phyloP scores from a whole-genome alignment of 1,284 basidiomycete species.

The Puccinia horiana region DNA sequence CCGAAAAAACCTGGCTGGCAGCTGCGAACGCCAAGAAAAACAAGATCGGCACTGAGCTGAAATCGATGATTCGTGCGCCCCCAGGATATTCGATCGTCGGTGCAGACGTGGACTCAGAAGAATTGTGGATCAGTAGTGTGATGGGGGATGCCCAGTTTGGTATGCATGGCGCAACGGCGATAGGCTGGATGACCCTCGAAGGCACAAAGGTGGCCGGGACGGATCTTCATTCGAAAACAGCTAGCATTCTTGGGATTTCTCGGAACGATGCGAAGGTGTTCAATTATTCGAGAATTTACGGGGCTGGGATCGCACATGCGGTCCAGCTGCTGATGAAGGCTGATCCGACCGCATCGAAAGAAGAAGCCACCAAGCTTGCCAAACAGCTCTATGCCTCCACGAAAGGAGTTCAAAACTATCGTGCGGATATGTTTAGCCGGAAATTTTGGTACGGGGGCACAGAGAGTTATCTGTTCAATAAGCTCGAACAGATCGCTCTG shows the following conservation, averaged over 20 bases:
- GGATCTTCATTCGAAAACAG: conserved; percentile 96
- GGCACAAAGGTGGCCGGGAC: conserved; percentile 96
- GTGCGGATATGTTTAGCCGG: conserved; percentile 59
- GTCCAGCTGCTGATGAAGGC: conserved; percentile 83
- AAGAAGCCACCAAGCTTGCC: conserved; percentile 77
- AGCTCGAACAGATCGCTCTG: conserved; percentile 89
- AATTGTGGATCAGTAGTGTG: conserved; percentile 97
- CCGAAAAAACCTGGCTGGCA: conserved; percentile 97
- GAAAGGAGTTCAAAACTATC: conserved; percentile 77
- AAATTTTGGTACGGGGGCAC: conserved; percentile 97
- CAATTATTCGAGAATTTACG: conserved; percentile 98
- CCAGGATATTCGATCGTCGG: conserved; percentile 92
- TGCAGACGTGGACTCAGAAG: conserved; percentile 97
- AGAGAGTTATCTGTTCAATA: conserved; percentile 98
- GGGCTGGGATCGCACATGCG: conserved; percentile 93
- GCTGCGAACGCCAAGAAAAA: conserved; percentile 98
- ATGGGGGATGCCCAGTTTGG: conserved; percentile 99
- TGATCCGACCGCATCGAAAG: conserved; percentile 75
- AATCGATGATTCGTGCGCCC: conserved; percentile 94
- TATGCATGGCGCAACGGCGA: conserved; percentile 90
- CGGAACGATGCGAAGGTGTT: conserved; percentile 97
- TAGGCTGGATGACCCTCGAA: conserved; percentile 99
- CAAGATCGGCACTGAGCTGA: conserved; percentile 93
- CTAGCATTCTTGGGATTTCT: conserved; percentile 85
- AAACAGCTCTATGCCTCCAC: conserved; percentile 87